Conservation (phyloP, 2,329 filamentous ascomycete species). For the Diaporthe nobilis region DNA sequence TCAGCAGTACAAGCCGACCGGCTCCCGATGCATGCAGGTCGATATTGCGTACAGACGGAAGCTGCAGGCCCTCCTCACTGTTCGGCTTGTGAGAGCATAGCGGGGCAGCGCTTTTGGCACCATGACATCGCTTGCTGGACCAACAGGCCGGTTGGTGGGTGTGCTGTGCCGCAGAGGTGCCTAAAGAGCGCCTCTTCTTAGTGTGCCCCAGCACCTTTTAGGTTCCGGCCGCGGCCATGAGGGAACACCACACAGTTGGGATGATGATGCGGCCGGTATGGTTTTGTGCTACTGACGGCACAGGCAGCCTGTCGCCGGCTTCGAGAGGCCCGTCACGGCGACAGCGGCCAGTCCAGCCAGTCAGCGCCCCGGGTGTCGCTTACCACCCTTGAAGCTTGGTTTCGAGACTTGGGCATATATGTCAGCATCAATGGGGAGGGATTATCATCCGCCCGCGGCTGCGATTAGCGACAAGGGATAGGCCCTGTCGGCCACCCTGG, state of each 20-base stretch:
- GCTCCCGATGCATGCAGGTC: conserved; percentile 39
- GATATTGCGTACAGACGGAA: conserved; percentile 21
- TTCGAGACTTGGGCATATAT: conserved; percentile 18
- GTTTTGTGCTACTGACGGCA: conserved; percentile 29
- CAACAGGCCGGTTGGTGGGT: conserved; percentile 33
- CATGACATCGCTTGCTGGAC: conserved; percentile 37
- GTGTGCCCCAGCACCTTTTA: conserved; percentile 15
- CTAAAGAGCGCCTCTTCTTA: conserved; percentile 25
- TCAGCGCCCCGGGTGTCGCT: conserved; percentile 22
- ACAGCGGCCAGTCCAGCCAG: conserved; percentile 19
- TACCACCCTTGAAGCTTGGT: conserved; percentile 26
- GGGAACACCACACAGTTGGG: conserved; percentile 15
- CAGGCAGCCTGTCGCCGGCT: conserved; percentile 19
- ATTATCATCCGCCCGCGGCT: conserved; percentile 40
- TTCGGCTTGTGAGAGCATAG: conserved; percentile 17
- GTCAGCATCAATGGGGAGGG: conserved; percentile 8
- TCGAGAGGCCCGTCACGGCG: not conserved
- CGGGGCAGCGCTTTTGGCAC: conserved; percentile 31
- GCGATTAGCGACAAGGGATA: conserved; percentile 37
- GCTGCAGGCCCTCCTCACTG: conserved; percentile 2
- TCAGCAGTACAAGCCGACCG: conserved; percentile 12
- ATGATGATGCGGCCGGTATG: conserved; percentile 33
- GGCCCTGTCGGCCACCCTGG: conserved; percentile 22
- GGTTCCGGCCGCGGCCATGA: conserved; percentile 3
- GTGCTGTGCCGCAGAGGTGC: conserved; percentile 38